Evolutionary conservation across 768 basidiomycete species (phyloP).

Genomic region (Lactarius sp.): DNA sequence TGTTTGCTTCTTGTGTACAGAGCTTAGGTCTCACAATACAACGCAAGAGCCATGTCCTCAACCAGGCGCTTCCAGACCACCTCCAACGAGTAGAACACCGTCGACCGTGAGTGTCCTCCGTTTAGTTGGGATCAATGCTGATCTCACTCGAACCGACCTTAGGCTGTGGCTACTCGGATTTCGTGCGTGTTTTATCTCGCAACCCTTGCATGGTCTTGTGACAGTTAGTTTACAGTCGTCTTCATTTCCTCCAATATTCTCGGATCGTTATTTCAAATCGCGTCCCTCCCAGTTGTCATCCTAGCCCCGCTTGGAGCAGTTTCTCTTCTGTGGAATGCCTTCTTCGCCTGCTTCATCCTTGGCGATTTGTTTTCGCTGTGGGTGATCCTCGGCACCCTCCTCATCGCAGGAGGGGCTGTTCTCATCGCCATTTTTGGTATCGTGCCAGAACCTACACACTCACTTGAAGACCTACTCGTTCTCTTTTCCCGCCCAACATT

Average conservation of each 20-base stretch:
- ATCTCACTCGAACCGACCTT: conserved; percentile 2
- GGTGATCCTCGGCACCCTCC: conserved; percentile 80
- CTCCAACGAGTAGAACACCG: conserved; percentile 66
- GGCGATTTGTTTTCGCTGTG: conserved; percentile 82
- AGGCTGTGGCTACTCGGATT: conserved; percentile 89
- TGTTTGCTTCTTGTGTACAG: conserved; percentile 84
- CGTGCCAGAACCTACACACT: conserved; percentile 81
- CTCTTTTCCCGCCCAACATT: conserved; percentile 76
- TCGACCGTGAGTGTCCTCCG: conserved; percentile 57
- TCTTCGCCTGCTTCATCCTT: conserved; percentile 80
- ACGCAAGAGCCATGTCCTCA: conserved; percentile 86
- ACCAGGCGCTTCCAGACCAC: conserved; percentile 63
- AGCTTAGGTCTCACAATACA: conserved; percentile 89
- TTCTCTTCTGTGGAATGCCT: conserved; percentile 89
- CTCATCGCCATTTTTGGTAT: conserved; percentile 90
- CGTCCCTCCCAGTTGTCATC: conserved; percentile 89
- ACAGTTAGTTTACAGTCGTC: conserved; percentile 38
- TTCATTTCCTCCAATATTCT: conserved; percentile 87
- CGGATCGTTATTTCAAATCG: conserved; percentile 88
- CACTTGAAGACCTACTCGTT: conserved; percentile 75
- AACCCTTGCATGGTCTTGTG: background rate
- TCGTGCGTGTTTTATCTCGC: conserved; percentile 33
- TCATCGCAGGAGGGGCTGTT: conserved; percentile 85
- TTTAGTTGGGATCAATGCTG: conserved; percentile 8
- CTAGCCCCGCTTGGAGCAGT: conserved; percentile 92